phyloP scores from a whole-genome alignment of 257 asterid species.

The Solanum arcanum region DNA sequence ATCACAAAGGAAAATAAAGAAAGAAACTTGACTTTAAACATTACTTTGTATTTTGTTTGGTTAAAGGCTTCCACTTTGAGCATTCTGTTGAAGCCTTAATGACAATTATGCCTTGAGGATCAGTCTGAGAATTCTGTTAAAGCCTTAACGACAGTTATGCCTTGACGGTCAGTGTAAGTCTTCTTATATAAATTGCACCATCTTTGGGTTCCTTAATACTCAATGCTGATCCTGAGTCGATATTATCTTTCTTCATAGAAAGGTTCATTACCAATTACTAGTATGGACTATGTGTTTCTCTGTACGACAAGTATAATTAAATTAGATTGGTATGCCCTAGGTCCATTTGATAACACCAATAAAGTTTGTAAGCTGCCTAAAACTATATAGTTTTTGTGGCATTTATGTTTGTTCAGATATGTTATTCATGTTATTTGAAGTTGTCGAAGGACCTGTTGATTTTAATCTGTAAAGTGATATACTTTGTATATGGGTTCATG shows the following conservation, averaged over 20 bases:
- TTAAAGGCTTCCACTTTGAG: background rate
- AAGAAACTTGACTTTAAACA: background rate
- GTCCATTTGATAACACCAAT: background rate
- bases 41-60: background rate
- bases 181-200: background rate
- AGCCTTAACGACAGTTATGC: background rate
- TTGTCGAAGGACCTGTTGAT: background rate
- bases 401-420: background rate
- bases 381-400: background rate
- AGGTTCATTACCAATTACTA: background rate
- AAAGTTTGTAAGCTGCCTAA: background rate
- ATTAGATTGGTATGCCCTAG: background rate
- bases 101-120: background rate
- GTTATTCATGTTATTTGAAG: background rate
- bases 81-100: background rate
- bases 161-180: background rate
- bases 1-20: background rate
- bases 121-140: background rate
- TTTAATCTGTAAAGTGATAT: background rate
- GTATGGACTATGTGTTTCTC: background rate
- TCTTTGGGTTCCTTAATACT: background rate
- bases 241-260: background rate
- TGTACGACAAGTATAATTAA: background rate
- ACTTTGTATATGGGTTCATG: background rate
- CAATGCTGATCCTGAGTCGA: background rate